Evolutionary conservation across 2,329 filamentous ascomycete species (phyloP).

Genomic region (Talaromyces sp.): DNA sequence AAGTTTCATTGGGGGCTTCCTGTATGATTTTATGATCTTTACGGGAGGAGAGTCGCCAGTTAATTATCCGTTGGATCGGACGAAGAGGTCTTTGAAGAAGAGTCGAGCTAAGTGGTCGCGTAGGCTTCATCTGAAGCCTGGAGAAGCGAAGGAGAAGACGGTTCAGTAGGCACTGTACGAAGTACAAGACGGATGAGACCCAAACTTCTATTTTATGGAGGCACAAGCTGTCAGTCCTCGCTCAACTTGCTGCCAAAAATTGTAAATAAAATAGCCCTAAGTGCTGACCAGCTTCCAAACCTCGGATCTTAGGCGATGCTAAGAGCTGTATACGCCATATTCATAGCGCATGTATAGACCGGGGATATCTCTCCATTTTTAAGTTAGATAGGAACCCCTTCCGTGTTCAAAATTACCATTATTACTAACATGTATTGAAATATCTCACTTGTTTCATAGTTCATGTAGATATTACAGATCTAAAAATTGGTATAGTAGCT

Average conservation of each 20-base stretch:
- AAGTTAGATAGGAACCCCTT: too few species aligned
- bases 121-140: conserved; percentile 24
- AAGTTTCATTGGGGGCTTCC: conserved; percentile 44
- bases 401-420: too few species aligned
- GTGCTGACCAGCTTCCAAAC: neutral
- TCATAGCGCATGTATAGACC: neutral
- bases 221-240: too few species aligned
- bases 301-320: neutral
- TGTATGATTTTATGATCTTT: conserved; percentile 53
- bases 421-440: too few species aligned
- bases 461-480: too few species aligned
- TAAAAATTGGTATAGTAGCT: too few species aligned
- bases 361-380: too few species aligned
- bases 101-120: conserved; percentile 35
- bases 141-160: neutral
- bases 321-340: neutral
- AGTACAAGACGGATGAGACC: too few species aligned
- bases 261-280: neutral
- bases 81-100: conserved; percentile 44
- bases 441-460: too few species aligned
- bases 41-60: conserved; percentile 51
- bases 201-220: too few species aligned
- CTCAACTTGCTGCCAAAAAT: too few species aligned
- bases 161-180: neutral
- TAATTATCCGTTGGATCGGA: conserved; percentile 48